Evolutionary conservation across 495 filamentous ascomycete species (phyloP).

Genomic region (Penicillium argentinense): DNA sequence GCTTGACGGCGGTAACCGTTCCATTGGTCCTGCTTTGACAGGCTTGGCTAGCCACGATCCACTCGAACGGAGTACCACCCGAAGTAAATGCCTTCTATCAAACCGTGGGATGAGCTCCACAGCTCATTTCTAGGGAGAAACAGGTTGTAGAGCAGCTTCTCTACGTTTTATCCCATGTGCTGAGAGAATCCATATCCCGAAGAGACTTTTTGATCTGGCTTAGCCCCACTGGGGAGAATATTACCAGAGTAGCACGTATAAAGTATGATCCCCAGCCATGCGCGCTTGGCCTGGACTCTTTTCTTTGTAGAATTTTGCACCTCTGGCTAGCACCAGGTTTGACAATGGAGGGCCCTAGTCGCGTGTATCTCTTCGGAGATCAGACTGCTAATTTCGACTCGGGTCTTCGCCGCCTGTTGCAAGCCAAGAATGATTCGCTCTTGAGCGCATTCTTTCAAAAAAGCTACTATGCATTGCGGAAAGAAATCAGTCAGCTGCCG

Average conservation of each 20-base stretch:
- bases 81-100: not conserved
- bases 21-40: slow-evolving; percentile 13
- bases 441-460: slow-evolving; percentile 65
- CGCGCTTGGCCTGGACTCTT: slow-evolving; percentile 3
- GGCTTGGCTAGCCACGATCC: not conserved
- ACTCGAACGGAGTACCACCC: slow-evolving; percentile 10
- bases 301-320: slow-evolving; percentile 15
- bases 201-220: slow-evolving; percentile 2
- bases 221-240: slow-evolving; percentile 7
- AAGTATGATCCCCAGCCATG: slow-evolving; percentile 16
- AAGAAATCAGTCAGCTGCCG: slow-evolving; percentile 61
- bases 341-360: slow-evolving; percentile 35
- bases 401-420: slow-evolving; percentile 62
- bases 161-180: slow-evolving; percentile 1
- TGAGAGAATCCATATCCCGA: slow-evolving; percentile 7
- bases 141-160: slow-evolving; percentile 2
- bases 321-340: slow-evolving; percentile 12
- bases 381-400: slow-evolving; percentile 72
- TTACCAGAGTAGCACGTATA: slow-evolving; percentile 15
- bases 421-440: slow-evolving; percentile 63
- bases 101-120: slow-evolving; percentile 2
- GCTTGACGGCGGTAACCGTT: slow-evolving; percentile 24
- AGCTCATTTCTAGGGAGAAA: slow-evolving; percentile 3
- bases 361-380: slow-evolving; percentile 68
- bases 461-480: slow-evolving; percentile 58